phyloP scores from a whole-genome alignment of 345 rosid genomes.

The Gossypium thurberi region DNA sequence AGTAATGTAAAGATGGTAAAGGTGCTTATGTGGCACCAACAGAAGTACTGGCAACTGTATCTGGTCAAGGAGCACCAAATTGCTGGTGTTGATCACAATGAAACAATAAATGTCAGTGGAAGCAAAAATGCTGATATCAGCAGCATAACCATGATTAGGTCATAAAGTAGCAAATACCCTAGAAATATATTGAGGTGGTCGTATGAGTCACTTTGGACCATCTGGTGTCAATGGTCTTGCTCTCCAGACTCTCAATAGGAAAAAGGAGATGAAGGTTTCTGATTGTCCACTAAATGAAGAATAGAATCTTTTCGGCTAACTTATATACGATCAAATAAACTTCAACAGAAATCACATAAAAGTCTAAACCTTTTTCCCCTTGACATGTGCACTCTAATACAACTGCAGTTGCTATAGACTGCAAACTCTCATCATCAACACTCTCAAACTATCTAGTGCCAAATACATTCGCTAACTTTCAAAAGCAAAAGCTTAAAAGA shows the following conservation, averaged over 20 bases:
- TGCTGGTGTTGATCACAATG: background rate
- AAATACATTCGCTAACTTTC: background rate
- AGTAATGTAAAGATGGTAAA: background rate
- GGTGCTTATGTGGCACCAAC: background rate
- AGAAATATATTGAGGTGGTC: background rate
- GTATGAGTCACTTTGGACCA: background rate
- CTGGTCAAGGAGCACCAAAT: background rate
- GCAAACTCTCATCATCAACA: background rate
- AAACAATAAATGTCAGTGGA: background rate
- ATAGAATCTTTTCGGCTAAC: background rate
- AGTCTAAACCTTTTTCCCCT: background rate
- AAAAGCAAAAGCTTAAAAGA: background rate
- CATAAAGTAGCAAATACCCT: background rate
- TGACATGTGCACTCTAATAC: slow-evolving; percentile 1
- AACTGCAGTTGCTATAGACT: background rate
- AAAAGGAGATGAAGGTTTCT: background rate
- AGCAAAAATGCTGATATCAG: background rate
- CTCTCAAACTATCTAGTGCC: background rate
- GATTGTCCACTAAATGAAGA: background rate
- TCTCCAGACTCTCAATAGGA: background rate
- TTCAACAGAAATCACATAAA: background rate
- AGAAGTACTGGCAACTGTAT: background rate
- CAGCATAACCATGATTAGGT: background rate
- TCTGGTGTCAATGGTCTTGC: background rate
- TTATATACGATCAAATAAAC: background rate